Evolutionary conservation across 73 alveolate genomes (phyloP).

Genomic region (Paramecium sonneborni): DNA sequence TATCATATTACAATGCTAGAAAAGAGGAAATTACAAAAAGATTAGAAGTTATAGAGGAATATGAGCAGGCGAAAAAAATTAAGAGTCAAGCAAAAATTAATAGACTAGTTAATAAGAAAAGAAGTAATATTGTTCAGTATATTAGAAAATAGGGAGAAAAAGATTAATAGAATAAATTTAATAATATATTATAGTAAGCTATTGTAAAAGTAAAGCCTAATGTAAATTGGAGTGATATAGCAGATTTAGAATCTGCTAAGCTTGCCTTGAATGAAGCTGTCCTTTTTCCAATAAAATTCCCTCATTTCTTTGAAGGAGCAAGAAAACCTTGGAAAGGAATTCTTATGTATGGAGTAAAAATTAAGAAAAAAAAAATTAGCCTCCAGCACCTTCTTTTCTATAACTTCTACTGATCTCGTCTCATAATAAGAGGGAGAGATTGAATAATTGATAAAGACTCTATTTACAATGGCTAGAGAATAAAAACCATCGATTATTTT

Average conservation of each 20-base stretch:
- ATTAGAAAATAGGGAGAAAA: constrained; percentile 12
- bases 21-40: neutral
- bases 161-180: neutral
- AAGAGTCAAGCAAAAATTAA: neutral
- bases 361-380: constrained; percentile 54
- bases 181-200: neutral
- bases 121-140: neutral
- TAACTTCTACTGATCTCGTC: constrained; percentile 80
- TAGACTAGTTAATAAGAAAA: neutral
- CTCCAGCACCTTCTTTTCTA: constrained; percentile 98
- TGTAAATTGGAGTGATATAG: constrained; percentile 96
- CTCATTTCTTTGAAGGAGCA: constrained; percentile 96
- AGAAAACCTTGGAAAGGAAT: constrained; percentile 98
- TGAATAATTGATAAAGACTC: constrained; percentile 86
- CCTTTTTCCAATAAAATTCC: constrained; percentile 96
- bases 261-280: constrained; percentile 97
- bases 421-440: constrained; percentile 94
- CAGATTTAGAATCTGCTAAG: constrained; percentile 96
- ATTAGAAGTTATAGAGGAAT: neutral
- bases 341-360: constrained; percentile 89
- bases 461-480: constrained; percentile 97
- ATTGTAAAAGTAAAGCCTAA: constrained; percentile 86
- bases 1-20: neutral
- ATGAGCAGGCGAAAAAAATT: neutral
- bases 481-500: constrained; percentile 97